phyloP scores from a whole-genome alignment of 2,329 filamentous ascomycete genomes.

The Cladophialophora immunda region DNA sequence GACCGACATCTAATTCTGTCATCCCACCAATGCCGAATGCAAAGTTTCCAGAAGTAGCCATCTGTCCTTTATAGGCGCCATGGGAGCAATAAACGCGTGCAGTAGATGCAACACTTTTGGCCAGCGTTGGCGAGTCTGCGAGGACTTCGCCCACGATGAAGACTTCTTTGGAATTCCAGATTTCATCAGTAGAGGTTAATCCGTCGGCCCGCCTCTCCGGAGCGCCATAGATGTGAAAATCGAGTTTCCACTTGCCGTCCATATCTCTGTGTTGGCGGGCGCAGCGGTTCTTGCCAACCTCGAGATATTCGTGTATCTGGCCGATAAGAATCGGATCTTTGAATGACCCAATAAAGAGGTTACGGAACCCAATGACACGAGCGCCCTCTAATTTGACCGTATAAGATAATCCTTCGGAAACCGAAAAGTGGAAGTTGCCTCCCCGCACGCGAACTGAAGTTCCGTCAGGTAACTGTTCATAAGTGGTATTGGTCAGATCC shows the following conservation, averaged over 20 bases:
- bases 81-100: slow-evolving; percentile 48
- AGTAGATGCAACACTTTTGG: background rate
- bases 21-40: slow-evolving; percentile 47
- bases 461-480: slow-evolving; percentile 54
- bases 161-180: background rate
- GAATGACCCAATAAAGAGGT: slow-evolving; percentile 58
- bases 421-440: slow-evolving; percentile 62
- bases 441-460: slow-evolving; percentile 41
- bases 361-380: slow-evolving; percentile 52
- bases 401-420: slow-evolving; percentile 15
- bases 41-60: slow-evolving; percentile 62
- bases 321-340: slow-evolving; percentile 57
- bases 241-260: slow-evolving; percentile 64
- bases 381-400: slow-evolving; percentile 61
- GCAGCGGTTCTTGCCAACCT: slow-evolving; percentile 40
- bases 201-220: slow-evolving; percentile 44
- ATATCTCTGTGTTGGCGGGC: slow-evolving; percentile 19
- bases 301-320: slow-evolving; percentile 50
- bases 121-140: slow-evolving; percentile 3
- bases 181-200: background rate
- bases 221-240: slow-evolving; percentile 53
- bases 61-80: slow-evolving; percentile 58
- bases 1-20: slow-evolving; percentile 48
- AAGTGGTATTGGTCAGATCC: slow-evolving; percentile 52
- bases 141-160: slow-evolving; percentile 1